Conservation (phyloP, 768 basidiomycete genomes). For the Symmetrospora coprosmae region DNA sequence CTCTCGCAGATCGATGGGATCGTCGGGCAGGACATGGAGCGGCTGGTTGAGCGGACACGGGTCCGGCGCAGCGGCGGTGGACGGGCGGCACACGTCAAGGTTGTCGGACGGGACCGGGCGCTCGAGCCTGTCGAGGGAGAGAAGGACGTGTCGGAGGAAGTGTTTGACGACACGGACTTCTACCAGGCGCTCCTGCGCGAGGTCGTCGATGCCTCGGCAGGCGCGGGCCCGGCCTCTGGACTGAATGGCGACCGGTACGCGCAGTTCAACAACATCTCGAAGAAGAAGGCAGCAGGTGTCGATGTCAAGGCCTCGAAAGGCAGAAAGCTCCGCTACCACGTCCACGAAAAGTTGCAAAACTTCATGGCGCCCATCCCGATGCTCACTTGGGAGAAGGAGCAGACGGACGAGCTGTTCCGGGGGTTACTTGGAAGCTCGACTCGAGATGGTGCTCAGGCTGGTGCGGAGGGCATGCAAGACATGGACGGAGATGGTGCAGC, state of each 20-base stretch:
- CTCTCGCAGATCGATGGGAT: conserved; percentile 30
- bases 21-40: conserved; percentile 37
- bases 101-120: conserved; percentile 36
- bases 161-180: conserved; percentile 50
- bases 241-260: conserved; percentile 8
- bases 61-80: conserved; percentile 39
- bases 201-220: conserved; percentile 65
- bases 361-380: conserved; percentile 80
- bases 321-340: conserved; percentile 75
- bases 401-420: conserved; percentile 84
- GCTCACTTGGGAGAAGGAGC: conserved; percentile 76
- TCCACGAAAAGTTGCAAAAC: conserved; percentile 89
- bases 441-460: too few relatives aligned
- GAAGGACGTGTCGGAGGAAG: conserved; percentile 7
- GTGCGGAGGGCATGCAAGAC: too few relatives aligned
- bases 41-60: conserved; percentile 48
- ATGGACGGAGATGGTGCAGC: too few relatives aligned
- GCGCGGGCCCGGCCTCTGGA: conserved; percentile 35
- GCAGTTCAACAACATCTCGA: conserved; percentile 24
- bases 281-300: conserved; percentile 57
- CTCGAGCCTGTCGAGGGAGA: conserved; percentile 20
- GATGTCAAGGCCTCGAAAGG: conserved; percentile 95
- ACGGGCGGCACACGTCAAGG: conserved; percentile 44
- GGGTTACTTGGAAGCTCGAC: conserved; percentile 81
- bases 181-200: conserved; percentile 85